Evolutionary conservation across 495 filamentous ascomycete genomes (phyloP).

Genomic region (Podospora pseudoanserina): DNA sequence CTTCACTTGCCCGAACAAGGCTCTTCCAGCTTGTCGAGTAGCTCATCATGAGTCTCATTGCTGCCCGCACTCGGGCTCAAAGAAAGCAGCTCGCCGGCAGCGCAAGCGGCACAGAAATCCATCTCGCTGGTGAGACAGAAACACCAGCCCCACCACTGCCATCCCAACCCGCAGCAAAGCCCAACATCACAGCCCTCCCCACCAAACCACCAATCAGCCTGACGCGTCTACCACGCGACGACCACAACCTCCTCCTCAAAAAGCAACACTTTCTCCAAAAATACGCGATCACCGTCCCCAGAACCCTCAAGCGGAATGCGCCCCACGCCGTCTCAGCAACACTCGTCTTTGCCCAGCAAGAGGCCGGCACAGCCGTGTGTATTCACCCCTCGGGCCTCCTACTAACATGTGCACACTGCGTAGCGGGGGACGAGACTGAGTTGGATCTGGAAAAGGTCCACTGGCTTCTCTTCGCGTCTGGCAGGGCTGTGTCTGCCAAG

Average conservation of each 20-base stretch:
- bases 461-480: slow-evolving; percentile 42
- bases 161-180: background rate
- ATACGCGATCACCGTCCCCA: background rate
- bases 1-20: background rate
- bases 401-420: slow-evolving; percentile 47
- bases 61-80: background rate
- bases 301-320: background rate
- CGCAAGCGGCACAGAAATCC: background rate
- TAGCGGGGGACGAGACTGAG: slow-evolving; percentile 34
- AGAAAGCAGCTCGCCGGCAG: background rate
- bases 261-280: background rate
- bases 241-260: background rate
- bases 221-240: background rate
- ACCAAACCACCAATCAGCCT: background rate
- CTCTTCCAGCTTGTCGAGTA: no score
- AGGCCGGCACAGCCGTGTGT: slow-evolving; percentile 49
- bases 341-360: slow-evolving; percentile 46
- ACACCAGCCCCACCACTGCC: background rate
- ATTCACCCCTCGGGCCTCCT: slow-evolving; percentile 40
- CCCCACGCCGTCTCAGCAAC: slow-evolving; percentile 28
- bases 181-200: background rate
- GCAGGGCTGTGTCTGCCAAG: slow-evolving; percentile 33
- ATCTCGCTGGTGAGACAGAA: background rate
- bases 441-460: slow-evolving; percentile 22
- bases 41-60: background rate